These are phyloP conservation scores for Fusarium mundagurra DNA, from an alignment of 2,329 filamentous ascomycete species.

Conservation along the genomic window DNA sequence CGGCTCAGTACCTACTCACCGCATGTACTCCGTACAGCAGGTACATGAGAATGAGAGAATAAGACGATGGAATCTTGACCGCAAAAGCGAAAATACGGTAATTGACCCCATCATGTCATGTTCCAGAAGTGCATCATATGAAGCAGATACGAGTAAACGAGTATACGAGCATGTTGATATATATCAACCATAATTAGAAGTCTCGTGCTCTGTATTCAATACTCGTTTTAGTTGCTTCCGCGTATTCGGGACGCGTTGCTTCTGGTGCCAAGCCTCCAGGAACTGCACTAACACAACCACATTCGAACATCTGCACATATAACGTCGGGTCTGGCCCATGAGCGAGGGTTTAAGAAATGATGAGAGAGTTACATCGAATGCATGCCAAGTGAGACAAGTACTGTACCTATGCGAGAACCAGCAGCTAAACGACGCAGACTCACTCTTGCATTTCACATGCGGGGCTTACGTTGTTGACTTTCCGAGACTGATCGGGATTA, in stretches of 20 bases:
- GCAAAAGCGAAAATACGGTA: neutral
- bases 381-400: slow-evolving; percentile 19
- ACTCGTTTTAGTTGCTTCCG: neutral
- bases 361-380: neutral
- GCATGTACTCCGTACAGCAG: neutral
- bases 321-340: neutral
- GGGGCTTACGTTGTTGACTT: slow-evolving; percentile 35
- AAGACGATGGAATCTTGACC: slow-evolving; percentile 10
- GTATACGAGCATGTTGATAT: neutral
- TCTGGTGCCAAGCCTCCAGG: neutral
- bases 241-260: slow-evolving; percentile 17
- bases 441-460: slow-evolving; percentile 8
- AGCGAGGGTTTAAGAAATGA: slow-evolving; percentile 2
- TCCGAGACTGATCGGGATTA: slow-evolving; percentile 7
- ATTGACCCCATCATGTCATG: neutral
- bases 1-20: slow-evolving; percentile 17
- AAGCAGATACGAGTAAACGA: neutral
- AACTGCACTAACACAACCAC: neutral
- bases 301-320: neutral
- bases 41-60: slow-evolving; percentile 1
- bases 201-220: neutral
- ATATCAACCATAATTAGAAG: neutral
- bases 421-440: slow-evolving; percentile 13
- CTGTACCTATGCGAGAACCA: slow-evolving; percentile 10
- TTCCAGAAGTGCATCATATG: neutral